Evolutionary conservation across 768 basidiomycete genomes (phyloP), one percentile per base, ranked within the genome.

Genomic region (Suillus clintonianus): DNA sequence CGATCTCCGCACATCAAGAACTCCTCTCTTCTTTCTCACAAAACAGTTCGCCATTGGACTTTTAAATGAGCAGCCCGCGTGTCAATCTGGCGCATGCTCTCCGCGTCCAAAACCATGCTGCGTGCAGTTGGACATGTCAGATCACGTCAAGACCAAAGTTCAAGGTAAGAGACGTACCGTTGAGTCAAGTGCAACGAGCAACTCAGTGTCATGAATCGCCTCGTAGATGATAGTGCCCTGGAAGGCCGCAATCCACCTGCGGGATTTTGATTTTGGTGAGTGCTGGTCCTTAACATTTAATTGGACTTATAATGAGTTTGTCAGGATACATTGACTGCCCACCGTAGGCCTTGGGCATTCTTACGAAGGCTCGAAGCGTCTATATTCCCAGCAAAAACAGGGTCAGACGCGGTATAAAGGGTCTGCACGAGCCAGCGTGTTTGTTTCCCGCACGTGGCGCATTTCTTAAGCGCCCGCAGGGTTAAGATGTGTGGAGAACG

Each of bases 191-290:
- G 89, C 93, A 24, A 96, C 95, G 24, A 99, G 85, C 63, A 91
- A 84, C 9, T 94, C 95, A 5, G 95, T 99, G 80, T 97, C 95
- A 65, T 88, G 87, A 47, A 99, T 85, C 5, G 91, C 89, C 78
- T 97, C 95, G 68, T 92, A 95, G 70, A 97, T 95, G 75, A n/a
- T 96, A 97, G 78, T 98, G 96, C n/a, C 96, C 96, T 74, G 93
- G 95, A 65, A 99, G 79, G 13, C 97, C 97, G 2, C 97, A 97
- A 68, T 95, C 89, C 24, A 96, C 94, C 86, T 91, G 63, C 5
- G 19, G n/a, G n/a, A n/a, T n/a, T n/a, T n/a, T n/a, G 3, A 34
- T 41, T 5, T 24, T 63, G 41, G 53, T 57, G 39, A 41, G 39
- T 54, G 41, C 54, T 57, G 56, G 48, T 7, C 36, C 15, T 51